phyloP scores from a whole-genome alignment of 805 yeast genomes.

The Geotrichum ghanense region DNA sequence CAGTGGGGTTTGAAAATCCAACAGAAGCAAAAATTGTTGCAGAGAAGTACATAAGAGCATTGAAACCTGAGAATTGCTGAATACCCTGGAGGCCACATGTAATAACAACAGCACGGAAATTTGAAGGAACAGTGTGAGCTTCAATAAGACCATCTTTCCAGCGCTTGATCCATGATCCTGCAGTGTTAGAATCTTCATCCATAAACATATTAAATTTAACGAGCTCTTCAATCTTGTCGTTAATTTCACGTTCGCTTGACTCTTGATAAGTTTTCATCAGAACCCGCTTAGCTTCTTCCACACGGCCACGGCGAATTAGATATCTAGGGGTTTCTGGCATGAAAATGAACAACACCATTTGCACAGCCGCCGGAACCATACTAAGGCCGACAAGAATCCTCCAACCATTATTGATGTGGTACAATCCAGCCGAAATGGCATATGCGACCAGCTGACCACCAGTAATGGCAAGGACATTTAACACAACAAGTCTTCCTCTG shows the following conservation, averaged over 20 bases:
- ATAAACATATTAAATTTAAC: slow-evolving; percentile 21
- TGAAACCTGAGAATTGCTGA: slow-evolving; percentile 95
- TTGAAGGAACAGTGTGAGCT: slow-evolving; percentile 34
- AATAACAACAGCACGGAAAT: slow-evolving; percentile 77
- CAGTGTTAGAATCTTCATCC: slow-evolving; percentile 6
- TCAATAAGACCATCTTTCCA: slow-evolving; percentile 13
- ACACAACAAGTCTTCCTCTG: slow-evolving; percentile 82
- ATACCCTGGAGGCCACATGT: slow-evolving; percentile 93
- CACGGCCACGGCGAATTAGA: slow-evolving; percentile 59
- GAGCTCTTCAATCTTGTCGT: slow-evolving; percentile 59
- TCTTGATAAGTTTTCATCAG: slow-evolving; percentile 49
- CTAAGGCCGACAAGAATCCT: slow-evolving; percentile 84
- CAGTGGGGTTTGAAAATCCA: slow-evolving; percentile 84
- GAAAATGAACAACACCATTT: slow-evolving; percentile 65
- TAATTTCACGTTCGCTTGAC: slow-evolving; percentile 53
- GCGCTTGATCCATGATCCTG: slow-evolving; percentile 9
- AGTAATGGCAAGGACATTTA: slow-evolving; percentile 82
- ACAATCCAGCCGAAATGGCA: slow-evolving; percentile 72
- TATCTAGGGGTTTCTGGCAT: slow-evolving; percentile 95
- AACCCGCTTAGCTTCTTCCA: slow-evolving; percentile 57
- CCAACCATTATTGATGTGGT: slow-evolving; percentile 75
- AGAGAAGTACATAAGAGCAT: slow-evolving; percentile 90
- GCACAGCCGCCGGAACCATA: slow-evolving; percentile 74
- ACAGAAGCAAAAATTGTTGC: slow-evolving; percentile 85
- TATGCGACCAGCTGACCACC: slow-evolving; percentile 94